phyloP scores from a whole-genome alignment of 805 yeast genomes.

The Vanderwaltozyma verrucispora region DNA sequence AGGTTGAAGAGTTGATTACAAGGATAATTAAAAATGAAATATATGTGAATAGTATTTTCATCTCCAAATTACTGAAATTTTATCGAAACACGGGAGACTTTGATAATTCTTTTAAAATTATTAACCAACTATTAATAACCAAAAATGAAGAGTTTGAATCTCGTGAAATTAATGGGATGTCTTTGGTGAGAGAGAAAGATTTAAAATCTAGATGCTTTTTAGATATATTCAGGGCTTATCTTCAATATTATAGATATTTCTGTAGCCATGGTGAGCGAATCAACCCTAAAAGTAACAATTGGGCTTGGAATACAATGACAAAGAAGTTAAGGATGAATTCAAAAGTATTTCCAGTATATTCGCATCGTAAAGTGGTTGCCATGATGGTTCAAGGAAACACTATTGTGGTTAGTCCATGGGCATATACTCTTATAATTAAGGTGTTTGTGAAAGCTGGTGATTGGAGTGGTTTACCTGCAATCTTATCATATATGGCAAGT shows the following conservation, averaged over 20 bases:
- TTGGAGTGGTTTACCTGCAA: constrained; percentile 17
- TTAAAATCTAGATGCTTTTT: constrained; percentile 21
- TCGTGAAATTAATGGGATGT: constrained; percentile 4
- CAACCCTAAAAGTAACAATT: not conserved
- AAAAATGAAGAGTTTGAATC: constrained; percentile 9
- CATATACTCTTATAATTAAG: no score
- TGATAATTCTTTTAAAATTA: constrained; percentile 25
- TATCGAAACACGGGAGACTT: constrained; percentile 24
- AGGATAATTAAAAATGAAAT: constrained; percentile 26
- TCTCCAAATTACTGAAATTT: constrained; percentile 31
- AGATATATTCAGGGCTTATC: constrained; percentile 25
- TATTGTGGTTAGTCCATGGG: no score
- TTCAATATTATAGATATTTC: constrained; percentile 9
- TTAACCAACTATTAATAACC: constrained; percentile 22
- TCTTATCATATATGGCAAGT: constrained; percentile 11
- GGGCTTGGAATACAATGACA: not conserved
- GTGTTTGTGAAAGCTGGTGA: no score
- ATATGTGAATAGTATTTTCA: constrained; percentile 28
- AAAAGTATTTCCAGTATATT: not conserved
- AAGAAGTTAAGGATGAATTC: not conserved
- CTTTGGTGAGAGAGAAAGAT: constrained; percentile 6
- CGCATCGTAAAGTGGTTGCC: constrained; percentile 3
- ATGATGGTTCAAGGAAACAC: constrained; percentile 7
- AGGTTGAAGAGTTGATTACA: constrained; percentile 24
- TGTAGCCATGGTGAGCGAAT: not conserved